Evolutionary conservation across 257 asterid species (phyloP), one percentile per base, ranked within the genome.

Genomic region (Apocynum venetum): DNA sequence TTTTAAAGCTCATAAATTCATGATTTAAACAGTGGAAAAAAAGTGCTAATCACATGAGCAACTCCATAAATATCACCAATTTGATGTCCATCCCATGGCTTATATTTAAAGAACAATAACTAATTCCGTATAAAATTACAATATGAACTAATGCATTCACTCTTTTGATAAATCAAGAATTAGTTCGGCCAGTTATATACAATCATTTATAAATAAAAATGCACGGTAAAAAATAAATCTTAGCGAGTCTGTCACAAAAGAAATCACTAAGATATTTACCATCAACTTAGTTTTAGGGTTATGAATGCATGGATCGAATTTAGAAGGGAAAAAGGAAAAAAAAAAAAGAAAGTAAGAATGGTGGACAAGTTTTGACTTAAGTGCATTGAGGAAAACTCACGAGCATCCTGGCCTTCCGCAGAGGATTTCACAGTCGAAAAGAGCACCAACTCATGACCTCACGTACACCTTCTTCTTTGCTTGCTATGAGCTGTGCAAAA

Each of bases 381-480:
- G 44, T 89, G 82, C 89, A 60, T 49, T 85, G 84, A 48, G 88
- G 82, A 87, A 82, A 80, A 83, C 67, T 90, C 97, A 90, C 97
- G 97, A 84, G 89, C 95, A 77, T 86, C 82, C 87, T 87, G 89
- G 82, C 90, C 86, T 80, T 72, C 81, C 12, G 73, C 71, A 47
- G 77, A 20, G 59, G 31, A 63, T 9, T 68, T 51, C 64, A 75
- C 82, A 60, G 77, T 79, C 78, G 65, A 81, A 84, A 81, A 52
- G 36, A 59, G 53, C 81, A 81, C 64, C 47, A 49, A 66, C 87
- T 14, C 80, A 57, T 66, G 86, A 83, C 80, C 83, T 83, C 86
- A 56, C 53, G 70, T 72, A 55, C 83, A 41, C 68, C 7, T n/a
- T 36, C 46, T 41, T 43, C 25, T 36, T 20, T 48, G 71, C 76